Evolutionary conservation across 2,329 filamentous ascomycete genomes (phyloP).

Genomic region (Coleophoma crateriformis): DNA sequence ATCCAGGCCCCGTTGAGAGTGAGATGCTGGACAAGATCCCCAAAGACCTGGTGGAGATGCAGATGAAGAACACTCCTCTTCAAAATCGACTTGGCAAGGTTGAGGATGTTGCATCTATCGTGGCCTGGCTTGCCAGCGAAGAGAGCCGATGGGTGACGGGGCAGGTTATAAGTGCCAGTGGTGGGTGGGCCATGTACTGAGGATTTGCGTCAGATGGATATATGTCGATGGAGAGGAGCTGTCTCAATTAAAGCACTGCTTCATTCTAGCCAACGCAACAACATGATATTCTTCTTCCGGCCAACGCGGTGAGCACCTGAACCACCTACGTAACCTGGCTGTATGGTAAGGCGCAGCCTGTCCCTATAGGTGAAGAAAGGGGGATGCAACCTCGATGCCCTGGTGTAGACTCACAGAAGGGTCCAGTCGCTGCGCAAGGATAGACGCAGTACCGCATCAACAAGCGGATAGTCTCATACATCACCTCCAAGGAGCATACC

Average conservation of each 20-base stretch:
- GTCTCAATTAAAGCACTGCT: background rate
- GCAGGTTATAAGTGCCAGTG: conserved; percentile 30
- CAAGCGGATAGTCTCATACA: no score
- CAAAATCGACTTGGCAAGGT: conserved; percentile 41
- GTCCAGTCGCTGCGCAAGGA: no score
- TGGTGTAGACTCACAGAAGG: no score
- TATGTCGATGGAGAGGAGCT: background rate
- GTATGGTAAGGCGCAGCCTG: no score
- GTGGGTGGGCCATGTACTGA: conserved; percentile 20
- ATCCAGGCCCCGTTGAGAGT: conserved; percentile 15
- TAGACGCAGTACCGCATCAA: no score
- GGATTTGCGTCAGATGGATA: background rate
- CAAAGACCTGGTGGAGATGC: conserved; percentile 10
- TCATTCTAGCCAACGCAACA: no score
- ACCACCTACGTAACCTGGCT: no score
- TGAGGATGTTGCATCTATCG: conserved; percentile 46
- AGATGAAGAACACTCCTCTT: conserved; percentile 9
- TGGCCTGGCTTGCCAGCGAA: conserved; percentile 47
- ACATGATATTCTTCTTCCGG: no score
- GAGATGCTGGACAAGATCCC: conserved; percentile 17
- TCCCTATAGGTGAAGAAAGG: no score
- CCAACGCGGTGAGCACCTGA: no score
- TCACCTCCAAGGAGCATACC: no score
- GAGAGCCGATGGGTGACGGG: conserved; percentile 29
- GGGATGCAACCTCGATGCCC: no score